A percentile compares a stretch with the other conserved stretches of the same genome.
Evolutionary conservation across 371 early-diverging fungal genomes (phyloP).

Genomic region (Conidiobolus incongruus): DNA sequence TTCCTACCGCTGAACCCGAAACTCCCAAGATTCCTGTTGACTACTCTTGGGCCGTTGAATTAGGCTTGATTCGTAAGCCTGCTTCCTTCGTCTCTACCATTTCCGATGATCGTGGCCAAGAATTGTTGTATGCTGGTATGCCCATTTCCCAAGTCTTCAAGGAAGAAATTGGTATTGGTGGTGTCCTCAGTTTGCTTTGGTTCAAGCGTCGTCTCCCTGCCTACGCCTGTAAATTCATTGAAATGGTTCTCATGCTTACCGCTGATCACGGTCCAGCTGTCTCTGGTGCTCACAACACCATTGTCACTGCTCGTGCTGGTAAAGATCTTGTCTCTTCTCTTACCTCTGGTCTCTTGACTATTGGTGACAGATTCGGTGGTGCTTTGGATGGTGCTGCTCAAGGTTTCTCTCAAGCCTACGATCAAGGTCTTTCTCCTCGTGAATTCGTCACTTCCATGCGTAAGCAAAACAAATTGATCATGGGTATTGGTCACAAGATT

Average conservation of each 20-base stretch:
- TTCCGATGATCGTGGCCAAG: slow-evolving; percentile 96
- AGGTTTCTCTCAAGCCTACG: slow-evolving; percentile 71
- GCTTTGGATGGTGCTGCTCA: slow-evolving; percentile 92
- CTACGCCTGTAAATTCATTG: slow-evolving; percentile 91
- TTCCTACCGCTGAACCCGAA: slow-evolving; percentile 63
- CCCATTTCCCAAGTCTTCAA: slow-evolving; percentile 92
- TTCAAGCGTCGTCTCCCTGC: slow-evolving; percentile 90
- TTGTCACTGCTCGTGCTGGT: slow-evolving; percentile 95
- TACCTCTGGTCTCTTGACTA: slow-evolving; percentile 84
- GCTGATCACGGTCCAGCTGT: slow-evolving; percentile 96
- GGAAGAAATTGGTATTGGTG: slow-evolving; percentile 94
- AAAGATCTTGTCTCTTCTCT: slow-evolving; percentile 90
- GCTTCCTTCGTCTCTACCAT: slow-evolving; percentile 95
- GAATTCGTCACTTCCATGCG: slow-evolving; percentile 84
- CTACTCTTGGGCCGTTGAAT: slow-evolving; percentile 95
- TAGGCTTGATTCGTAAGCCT: slow-evolving; percentile 95
- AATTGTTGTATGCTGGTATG: slow-evolving; percentile 95
- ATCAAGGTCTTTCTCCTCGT: slow-evolving; percentile 65
- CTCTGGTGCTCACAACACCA: slow-evolving; percentile 91
- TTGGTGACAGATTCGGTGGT: slow-evolving; percentile 89
- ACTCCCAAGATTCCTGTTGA: slow-evolving; percentile 97
- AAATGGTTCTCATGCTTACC: slow-evolving; percentile 97
- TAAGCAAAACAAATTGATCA: slow-evolving; percentile 68
- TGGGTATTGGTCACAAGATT: slow-evolving; percentile 97
- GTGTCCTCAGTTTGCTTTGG: slow-evolving; percentile 90